Base-by-base conservation (phyloP, 192 early-diverging fungal species). In the Backusella psychrophila region DNA sequence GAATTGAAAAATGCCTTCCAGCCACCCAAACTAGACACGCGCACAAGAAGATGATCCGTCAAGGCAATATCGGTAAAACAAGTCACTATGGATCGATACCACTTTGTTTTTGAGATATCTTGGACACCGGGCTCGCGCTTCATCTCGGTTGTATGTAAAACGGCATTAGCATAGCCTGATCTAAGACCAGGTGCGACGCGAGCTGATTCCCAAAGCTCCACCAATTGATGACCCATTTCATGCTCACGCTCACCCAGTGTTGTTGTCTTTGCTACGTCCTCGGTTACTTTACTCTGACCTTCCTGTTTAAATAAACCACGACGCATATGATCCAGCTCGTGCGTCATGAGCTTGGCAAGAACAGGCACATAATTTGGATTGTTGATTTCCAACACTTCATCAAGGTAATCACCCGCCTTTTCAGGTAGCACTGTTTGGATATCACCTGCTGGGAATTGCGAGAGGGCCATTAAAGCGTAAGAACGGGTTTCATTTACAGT, bases 311-410 rank as follows among this genome's bases (percentile, higher is more conserved):
- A 90, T 17, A 90, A 76, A 4, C 84, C 80, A 7, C 88, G 84
- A 1, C 81, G 78, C 88, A 90, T 83, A 69, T 85, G 77, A 52
- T 81, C 75, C 36, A 88, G 38, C n/a, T 90, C 88, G 52, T 86
- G 69, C 19, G 80, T 78, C 34, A 90, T 80, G 11, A 90, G n/a
- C 33, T 85, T 85, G 8, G 78, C 80, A 9, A 90, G 70, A 2
- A 88, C 56, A 19, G 75, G 26, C 4, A 71, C 66, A 66, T 84
- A 83, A 71, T 76, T 81, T 1, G 82, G 72, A 8, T 82, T 67
- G 1, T 69, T 75, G 56, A 63, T 63, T 14, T 63, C 56, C 23
- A 63, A 4, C 3, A 29, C 23, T 38, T 72, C 19, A 0, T 56
- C 26, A 0, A 83, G 71, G 29, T 78, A 84, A 3, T 75, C 53